Conservation (phyloP, 306 rosid species). For the Castanea crenata region DNA sequence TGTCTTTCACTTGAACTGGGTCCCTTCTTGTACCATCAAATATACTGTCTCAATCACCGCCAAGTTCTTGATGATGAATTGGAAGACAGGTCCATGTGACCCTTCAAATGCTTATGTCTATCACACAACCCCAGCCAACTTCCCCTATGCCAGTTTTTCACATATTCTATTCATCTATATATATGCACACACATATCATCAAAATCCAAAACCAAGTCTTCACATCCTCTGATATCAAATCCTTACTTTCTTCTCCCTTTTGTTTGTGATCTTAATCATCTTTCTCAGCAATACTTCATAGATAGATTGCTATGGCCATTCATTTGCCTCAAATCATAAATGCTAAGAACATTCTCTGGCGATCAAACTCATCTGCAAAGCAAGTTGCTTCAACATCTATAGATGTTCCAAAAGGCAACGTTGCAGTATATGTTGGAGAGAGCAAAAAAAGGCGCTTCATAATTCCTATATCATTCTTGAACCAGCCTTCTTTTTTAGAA, state of each 20-base stretch:
- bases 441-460: slow-evolving; percentile 31
- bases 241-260: not conserved
- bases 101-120: not conserved
- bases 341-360: slow-evolving; percentile 13
- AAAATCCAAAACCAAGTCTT: not conserved
- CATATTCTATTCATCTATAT: too few species aligned
- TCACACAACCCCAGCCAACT: slow-evolving; percentile 1
- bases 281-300: not conserved
- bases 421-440: slow-evolving; percentile 48
- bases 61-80: not conserved
- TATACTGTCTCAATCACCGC: not conserved
- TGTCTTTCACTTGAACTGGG: not conserved
- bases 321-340: slow-evolving; percentile 11
- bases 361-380: not conserved
- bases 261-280: not conserved
- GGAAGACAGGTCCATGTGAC: slow-evolving; percentile 30
- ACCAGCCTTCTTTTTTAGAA: slow-evolving; percentile 39
- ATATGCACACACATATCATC: not conserved
- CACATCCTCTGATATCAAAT: not conserved
- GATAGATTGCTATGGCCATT: slow-evolving; percentile 16
- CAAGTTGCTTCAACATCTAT: slow-evolving; percentile 13
- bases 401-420: slow-evolving; percentile 45
- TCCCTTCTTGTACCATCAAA: too few species aligned
- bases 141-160: not conserved
- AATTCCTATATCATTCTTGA: slow-evolving; percentile 44